These are phyloP conservation scores for Trichothecium roseum DNA, from an alignment of 2,329 filamentous ascomycete species.

Conservation along the genomic window DNA sequence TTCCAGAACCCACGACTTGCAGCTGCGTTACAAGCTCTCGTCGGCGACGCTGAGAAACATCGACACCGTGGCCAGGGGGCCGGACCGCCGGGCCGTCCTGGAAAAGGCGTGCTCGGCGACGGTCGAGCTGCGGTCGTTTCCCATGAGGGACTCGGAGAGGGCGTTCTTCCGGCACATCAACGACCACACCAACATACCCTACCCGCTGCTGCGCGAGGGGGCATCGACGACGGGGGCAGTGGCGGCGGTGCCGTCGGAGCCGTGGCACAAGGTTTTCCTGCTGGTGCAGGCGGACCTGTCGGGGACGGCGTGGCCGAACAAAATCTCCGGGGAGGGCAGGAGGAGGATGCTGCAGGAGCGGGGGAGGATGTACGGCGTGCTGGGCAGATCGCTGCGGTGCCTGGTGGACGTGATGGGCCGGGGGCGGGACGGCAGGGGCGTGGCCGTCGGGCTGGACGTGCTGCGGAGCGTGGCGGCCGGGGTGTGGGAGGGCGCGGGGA, in stretches of 20 bases:
- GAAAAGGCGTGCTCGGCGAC: slow-evolving; percentile 25
- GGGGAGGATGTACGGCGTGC: slow-evolving; percentile 17
- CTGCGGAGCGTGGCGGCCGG: slow-evolving; percentile 65
- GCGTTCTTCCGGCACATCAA: slow-evolving; percentile 28
- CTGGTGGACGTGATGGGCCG: slow-evolving; percentile 26
- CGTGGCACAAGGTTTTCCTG: slow-evolving; percentile 66
- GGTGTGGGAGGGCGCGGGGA: slow-evolving; percentile 70
- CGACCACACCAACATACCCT: slow-evolving; percentile 25
- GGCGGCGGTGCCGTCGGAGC: too few species aligned
- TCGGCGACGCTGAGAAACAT: slow-evolving; percentile 19
- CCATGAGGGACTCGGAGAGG: slow-evolving; percentile 21
- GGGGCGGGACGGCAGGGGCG: slow-evolving; percentile 51
- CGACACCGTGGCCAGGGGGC: slow-evolving; percentile 12
- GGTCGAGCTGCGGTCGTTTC: slow-evolving; percentile 23
- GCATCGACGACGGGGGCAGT: too few species aligned
- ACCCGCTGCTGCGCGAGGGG: slow-evolving; percentile 18
- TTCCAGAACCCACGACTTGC: slow-evolving; percentile 14
- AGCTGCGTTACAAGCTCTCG: slow-evolving; percentile 22
- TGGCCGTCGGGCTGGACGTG: slow-evolving; percentile 64
- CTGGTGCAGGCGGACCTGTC: slow-evolving; percentile 64
- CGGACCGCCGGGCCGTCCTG: slow-evolving; percentile 22
- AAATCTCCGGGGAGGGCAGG: slow-evolving; percentile 22
- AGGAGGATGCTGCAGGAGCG: slow-evolving; percentile 21
- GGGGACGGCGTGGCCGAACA: slow-evolving; percentile 47
- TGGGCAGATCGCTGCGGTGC: slow-evolving; percentile 25